phyloP scores from a whole-genome alignment of 1,284 basidiomycete genomes.

The Cryptococcus floricola region DNA sequence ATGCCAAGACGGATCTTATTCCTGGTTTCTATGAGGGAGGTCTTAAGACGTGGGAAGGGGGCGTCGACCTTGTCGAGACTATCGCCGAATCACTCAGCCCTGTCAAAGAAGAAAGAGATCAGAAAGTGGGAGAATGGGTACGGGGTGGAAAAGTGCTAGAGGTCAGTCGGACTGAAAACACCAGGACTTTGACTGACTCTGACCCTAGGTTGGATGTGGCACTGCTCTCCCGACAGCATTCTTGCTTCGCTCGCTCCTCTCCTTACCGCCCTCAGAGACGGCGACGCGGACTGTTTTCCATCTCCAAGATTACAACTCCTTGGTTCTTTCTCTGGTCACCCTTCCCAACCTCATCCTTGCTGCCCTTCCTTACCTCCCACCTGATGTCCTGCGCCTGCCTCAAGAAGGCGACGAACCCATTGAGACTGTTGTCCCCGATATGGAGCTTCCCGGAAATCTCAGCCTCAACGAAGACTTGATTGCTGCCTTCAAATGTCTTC shows the following conservation, averaged over 20 bases:
- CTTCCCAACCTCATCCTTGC: conserved; percentile 82
- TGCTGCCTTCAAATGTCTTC: conserved; percentile 60
- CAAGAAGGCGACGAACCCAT: conserved; percentile 42
- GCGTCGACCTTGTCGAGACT: conserved; percentile 70
- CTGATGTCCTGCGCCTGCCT: conserved; percentile 19
- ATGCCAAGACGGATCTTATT: conserved; percentile 82
- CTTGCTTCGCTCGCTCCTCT: conserved; percentile 63
- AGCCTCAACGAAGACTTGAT: conserved; percentile 62
- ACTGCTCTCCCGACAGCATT: conserved; percentile 80
- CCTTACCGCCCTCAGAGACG: conserved; percentile 3
- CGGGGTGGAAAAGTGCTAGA: conserved; percentile 60
- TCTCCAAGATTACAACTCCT: conserved; percentile 88
- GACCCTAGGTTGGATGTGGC: conserved; percentile 77
- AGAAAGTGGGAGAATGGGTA: conserved; percentile 26
- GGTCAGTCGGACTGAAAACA: conserved; percentile 49
- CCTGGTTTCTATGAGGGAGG: conserved; percentile 94
- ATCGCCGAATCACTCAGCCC: conserved; percentile 5
- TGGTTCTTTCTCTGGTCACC: conserved; percentile 76
- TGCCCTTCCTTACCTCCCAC: conserved; percentile 30
- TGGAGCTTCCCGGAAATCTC: conserved; percentile 48
- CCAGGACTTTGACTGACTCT: neutral
- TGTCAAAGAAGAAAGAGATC: conserved; percentile 8
- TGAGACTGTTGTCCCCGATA: conserved; percentile 50
- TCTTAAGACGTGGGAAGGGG: conserved; percentile 96
- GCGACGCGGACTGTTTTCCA: conserved; percentile 60